Conservation (phyloP, 495 filamentous ascomycete species). For the Pyrenopolyporus hunteri region DNA sequence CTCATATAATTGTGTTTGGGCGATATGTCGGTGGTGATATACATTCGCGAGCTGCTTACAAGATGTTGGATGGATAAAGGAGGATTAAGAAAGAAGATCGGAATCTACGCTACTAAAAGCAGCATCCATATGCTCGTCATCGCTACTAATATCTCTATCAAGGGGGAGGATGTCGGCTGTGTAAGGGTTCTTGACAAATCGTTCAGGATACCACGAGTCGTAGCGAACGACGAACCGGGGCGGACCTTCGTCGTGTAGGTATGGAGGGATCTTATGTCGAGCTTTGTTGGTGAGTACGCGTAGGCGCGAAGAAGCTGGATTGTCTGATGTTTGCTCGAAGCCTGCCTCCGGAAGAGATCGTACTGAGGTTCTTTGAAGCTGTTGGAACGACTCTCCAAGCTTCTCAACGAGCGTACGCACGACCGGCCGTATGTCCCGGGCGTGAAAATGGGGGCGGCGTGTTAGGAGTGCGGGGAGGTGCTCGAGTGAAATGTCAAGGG, state of each 20-base stretch:
- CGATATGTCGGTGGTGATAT: no score
- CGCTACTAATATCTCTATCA: slow-evolving; percentile 15
- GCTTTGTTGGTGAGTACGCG: slow-evolving; percentile 15
- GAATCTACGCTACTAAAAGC: slow-evolving; percentile 10
- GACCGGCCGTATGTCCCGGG: neutral
- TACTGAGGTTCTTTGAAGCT: neutral
- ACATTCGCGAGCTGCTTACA: no score
- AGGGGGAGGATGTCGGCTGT: neutral
- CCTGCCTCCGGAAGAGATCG: neutral
- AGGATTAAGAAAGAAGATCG: no score
- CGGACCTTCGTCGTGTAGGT: slow-evolving; percentile 3
- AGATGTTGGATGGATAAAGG: no score
- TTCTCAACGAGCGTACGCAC: neutral
- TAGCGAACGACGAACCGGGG: slow-evolving; percentile 22
- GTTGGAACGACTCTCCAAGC: neutral
- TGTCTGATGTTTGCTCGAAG: neutral
- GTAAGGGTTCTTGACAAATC: slow-evolving; percentile 5
- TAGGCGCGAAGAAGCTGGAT: slow-evolving; percentile 7
- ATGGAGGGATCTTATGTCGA: slow-evolving; percentile 8
- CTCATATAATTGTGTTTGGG: no score
- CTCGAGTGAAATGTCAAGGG: slow-evolving; percentile 16
- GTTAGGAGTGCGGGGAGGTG: neutral
- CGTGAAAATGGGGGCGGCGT: neutral
- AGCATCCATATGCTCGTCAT: slow-evolving; percentile 21
- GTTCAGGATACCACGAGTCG: slow-evolving; percentile 10